Conservation (phyloP, 352 stramenopile species). For the Globisporangium echinulatum region DNA sequence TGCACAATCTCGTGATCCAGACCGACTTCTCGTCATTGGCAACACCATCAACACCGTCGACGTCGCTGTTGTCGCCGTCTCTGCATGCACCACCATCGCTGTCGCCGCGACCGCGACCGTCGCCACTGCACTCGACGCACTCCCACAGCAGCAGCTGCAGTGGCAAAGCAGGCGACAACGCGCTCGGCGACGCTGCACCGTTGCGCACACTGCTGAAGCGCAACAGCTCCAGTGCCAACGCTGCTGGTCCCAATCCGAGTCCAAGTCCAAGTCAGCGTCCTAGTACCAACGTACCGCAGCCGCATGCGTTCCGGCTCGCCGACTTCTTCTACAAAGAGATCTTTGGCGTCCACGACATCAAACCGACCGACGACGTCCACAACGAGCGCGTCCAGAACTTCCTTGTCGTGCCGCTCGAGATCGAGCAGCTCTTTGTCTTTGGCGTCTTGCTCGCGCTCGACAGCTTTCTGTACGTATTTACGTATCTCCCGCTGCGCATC, state of each 20-base stretch:
- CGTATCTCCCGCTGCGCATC: constrained; percentile 92
- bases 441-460: constrained; percentile 94
- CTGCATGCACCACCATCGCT: background rate
- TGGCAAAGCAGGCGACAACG: background rate
- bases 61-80: too few relatives aligned
- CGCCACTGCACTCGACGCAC: background rate
- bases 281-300: constrained; percentile 13
- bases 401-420: constrained; percentile 64
- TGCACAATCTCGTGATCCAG: constrained; percentile 28
- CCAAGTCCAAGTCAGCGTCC: background rate
- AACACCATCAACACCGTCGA: too few relatives aligned
- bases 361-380: constrained; percentile 61
- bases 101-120: background rate
- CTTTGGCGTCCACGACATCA: constrained; percentile 79
- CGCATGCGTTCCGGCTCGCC: constrained; percentile 49
- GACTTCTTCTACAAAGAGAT: constrained; percentile 86
- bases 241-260: too few relatives aligned
- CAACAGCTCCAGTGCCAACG: background rate
- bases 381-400: constrained; percentile 82
- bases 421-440: constrained; percentile 88
- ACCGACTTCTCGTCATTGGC: constrained; percentile 15
- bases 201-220: background rate
- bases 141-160: background rate
- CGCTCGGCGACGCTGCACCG: background rate
- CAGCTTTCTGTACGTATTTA: constrained; percentile 97